These are phyloP conservation scores for Isoetes taiwanensis DNA, from an alignment of 75 land plant genomes.

Conservation along the genomic window DNA sequence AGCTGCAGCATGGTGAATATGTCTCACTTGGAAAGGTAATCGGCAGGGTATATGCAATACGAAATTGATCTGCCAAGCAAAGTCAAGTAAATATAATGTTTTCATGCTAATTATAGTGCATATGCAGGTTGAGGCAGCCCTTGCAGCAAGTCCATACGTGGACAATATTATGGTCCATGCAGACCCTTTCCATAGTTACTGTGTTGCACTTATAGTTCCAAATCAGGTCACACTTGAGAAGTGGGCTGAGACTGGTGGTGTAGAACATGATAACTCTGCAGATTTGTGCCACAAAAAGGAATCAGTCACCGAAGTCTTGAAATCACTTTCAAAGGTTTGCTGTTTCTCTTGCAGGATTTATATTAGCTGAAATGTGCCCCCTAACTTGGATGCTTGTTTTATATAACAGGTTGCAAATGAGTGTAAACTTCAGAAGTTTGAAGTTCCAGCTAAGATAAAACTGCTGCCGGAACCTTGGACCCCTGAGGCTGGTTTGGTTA, in stretches of 20 bases:
- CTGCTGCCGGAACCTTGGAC: conserved; percentile 66
- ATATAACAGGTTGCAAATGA: conserved; percentile 39
- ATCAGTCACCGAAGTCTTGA: conserved; percentile 37
- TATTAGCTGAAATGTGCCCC: neutral
- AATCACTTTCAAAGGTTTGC: conserved; percentile 44
- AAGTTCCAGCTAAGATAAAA: conserved; percentile 65
- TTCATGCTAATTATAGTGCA: too few relatives aligned
- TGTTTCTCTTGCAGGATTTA: neutral
- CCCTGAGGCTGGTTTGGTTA: conserved; percentile 62
- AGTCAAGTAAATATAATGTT: too few relatives aligned
- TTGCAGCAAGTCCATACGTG: conserved; percentile 47
- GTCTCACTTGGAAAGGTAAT: conserved; percentile 4
- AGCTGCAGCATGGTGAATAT: conserved; percentile 7
- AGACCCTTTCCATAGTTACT: conserved; percentile 54
- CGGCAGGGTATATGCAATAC: too few relatives aligned
- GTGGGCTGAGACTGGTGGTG: conserved; percentile 54
- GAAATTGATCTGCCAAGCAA: too few relatives aligned
- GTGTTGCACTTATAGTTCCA: conserved; percentile 63
- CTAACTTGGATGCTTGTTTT: neutral
- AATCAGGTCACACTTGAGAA: conserved; percentile 37
- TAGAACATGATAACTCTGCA: conserved; percentile 34
- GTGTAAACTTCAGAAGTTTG: conserved; percentile 55
- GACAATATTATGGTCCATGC: conserved; percentile 79
- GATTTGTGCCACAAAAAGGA: conserved; percentile 60
- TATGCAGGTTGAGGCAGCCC: conserved; percentile 61